Percentiles rank a stretch among this genome's conserved stretches.
These are phyloP conservation scores for Ophiostoma ulmi DNA, from an alignment of 2,329 filamentous ascomycete genomes.

Conservation along the genomic window DNA sequence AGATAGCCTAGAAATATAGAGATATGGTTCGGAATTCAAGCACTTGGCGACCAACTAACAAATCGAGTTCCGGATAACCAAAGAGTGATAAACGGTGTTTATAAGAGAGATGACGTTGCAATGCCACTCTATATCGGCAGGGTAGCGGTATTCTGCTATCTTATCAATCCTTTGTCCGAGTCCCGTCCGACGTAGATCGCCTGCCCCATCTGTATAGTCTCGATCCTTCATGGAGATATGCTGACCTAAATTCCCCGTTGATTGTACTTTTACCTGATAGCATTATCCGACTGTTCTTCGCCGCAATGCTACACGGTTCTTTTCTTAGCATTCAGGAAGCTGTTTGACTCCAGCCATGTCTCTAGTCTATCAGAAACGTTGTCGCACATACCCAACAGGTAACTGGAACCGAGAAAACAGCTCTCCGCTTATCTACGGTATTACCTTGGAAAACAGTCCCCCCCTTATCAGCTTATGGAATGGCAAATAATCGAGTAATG, in stretches of 20 bases:
- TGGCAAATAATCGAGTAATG: not conserved
- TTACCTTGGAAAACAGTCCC: not conserved
- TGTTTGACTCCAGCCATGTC: not conserved
- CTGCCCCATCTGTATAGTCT: not conserved
- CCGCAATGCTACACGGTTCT: not conserved
- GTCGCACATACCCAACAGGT: not conserved
- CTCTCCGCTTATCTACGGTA: not conserved
- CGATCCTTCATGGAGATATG: not conserved
- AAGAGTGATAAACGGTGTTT: not conserved
- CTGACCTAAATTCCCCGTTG: not conserved
- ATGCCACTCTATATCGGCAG: not conserved
- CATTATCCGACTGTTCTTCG: not conserved
- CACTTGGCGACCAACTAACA: not conserved
- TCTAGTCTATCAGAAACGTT: not conserved
- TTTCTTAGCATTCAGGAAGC: not conserved
- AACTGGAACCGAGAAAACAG: not conserved
- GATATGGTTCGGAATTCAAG: not conserved
- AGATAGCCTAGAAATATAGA: not conserved
- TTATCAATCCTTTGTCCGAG: constrained; percentile 3
- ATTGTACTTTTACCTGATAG: not conserved
- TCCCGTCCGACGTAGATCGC: not conserved
- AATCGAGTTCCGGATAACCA: not conserved
- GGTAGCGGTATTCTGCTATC: not conserved
- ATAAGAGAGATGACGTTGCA: not conserved
- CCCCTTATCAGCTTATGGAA: not conserved